phyloP scores from a whole-genome alignment of 257 asterid genomes.

The Scutellaria barbata region DNA sequence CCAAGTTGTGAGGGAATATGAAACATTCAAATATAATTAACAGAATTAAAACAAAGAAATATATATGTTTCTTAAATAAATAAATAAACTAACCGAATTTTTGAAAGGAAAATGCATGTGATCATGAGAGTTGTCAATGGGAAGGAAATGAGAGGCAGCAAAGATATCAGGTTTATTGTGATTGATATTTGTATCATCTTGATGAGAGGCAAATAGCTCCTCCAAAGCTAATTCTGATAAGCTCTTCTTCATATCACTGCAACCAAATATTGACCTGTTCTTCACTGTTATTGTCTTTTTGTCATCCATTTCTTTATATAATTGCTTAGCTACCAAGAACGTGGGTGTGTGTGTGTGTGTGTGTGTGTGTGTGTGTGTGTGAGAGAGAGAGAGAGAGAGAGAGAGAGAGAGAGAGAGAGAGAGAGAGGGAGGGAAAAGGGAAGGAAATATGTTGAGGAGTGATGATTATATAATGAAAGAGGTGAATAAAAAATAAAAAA shows the following conservation, averaged over 20 bases:
- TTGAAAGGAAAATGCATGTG: conserved; percentile 31
- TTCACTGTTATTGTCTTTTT: conserved; percentile 24
- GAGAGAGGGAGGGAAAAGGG: background rate
- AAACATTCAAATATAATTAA: too few relatives aligned
- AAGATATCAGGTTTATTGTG: conserved; percentile 26
- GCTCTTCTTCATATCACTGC: conserved; percentile 54
- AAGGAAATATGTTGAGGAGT: conserved; percentile 20
- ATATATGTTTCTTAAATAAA: too few relatives aligned
- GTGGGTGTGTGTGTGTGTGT: too few relatives aligned
- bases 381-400: too few relatives aligned
- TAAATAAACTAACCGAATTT: conserved; percentile 33
- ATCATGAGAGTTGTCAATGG: background rate
- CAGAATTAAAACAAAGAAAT: too few relatives aligned
- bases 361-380: too few relatives aligned
- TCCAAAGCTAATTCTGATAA: conserved; percentile 51
- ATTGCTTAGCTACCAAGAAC: conserved; percentile 41
- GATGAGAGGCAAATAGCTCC: conserved; percentile 40
- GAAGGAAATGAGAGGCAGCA: conserved; percentile 28
- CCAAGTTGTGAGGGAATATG: too few relatives aligned
- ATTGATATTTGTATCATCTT: conserved; percentile 20
- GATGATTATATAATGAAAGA: conserved; percentile 18
- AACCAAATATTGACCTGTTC: conserved; percentile 35
- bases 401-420: conserved; percentile 3
- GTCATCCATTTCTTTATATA: conserved; percentile 29
- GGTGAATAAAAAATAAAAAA: background rate